Evolutionary conservation across 257 asterid species (phyloP), one percentile per base, ranked within the genome.

Genomic region (Solanum sitiens): DNA sequence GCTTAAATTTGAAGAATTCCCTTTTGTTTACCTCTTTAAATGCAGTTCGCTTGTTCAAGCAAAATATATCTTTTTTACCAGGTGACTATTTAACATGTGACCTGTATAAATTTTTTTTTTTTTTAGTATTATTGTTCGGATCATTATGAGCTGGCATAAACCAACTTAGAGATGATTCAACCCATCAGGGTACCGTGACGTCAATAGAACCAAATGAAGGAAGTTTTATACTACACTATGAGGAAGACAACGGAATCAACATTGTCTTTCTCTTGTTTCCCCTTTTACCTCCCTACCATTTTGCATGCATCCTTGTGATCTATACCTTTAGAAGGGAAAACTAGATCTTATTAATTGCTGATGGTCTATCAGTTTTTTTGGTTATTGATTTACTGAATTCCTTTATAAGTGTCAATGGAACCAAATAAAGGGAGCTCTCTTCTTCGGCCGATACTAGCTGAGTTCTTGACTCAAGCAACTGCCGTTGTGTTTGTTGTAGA

Each of bases 181-280:
- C 95, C 37, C 99, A 95, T 91, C 95, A 88, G 91, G 98, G 98
- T 88, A 93, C 97, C 74, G 98, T 97, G 89, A 97, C 98, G 42
- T 97, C 98, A 42, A 93, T 95, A 98, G 97, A 97, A 86, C 98
- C 98, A 72, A 95, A 95, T 86, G 95, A 92, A 89, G 98, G 89
- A 85, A 92, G 93, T 85, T 95, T 94, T 83, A 71, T 93, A 20
- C 90, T 97, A 77, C 94, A 93, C 91, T 94, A 98, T 23, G 97
- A 97, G 89, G 88, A 77, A 53, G 88, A 89, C 76, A 94, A 94
- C 96, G 98, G 95, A 92, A 80, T 89, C 18, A 23, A 80, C 42
- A 30, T 5, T 45, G 44, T 80, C 40, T 25, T 80, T 27, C 68
- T 80, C 65, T 77, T 77, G 63, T 47, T 42, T 45, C 2, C 27